Evolutionary conservation across 2,329 filamentous ascomycete genomes (phyloP).

Genomic region (Epichloe aotearoae): DNA sequence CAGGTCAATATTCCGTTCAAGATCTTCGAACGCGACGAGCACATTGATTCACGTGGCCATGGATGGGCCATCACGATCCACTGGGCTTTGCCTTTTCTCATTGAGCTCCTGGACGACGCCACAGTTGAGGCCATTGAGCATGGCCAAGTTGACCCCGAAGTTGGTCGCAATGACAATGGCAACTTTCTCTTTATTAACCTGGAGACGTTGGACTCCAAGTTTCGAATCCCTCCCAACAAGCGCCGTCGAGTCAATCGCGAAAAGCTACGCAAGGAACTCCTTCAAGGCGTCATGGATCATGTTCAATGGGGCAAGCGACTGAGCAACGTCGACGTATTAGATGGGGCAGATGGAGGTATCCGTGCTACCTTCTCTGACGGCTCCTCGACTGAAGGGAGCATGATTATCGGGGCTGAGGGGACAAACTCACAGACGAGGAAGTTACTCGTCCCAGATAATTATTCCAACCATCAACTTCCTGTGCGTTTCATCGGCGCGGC

Average conservation of each 20-base stretch:
- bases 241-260: conserved; percentile 24
- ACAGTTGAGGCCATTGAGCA: conserved; percentile 13
- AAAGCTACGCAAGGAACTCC: conserved; percentile 19
- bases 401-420: conserved; percentile 29
- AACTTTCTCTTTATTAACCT: conserved; percentile 29
- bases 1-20: conserved; percentile 19
- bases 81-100: conserved; percentile 33
- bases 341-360: conserved; percentile 12
- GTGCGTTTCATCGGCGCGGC: conserved; percentile 25
- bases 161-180: conserved; percentile 25
- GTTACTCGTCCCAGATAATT: conserved; percentile 18
- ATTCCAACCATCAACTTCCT: conserved; percentile 21
- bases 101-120: conserved; percentile 12
- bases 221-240: conserved; percentile 24
- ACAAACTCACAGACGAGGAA: conserved; percentile 23
- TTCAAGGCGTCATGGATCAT: conserved; percentile 14
- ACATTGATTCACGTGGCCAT: conserved; percentile 20
- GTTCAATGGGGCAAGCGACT: conserved; percentile 22
- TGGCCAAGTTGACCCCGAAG: conserved; percentile 20
- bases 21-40: conserved; percentile 18
- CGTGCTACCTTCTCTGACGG: conserved; percentile 20
- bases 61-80: conserved; percentile 50
- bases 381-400: conserved; percentile 16
- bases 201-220: conserved; percentile 22
- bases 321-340: conserved; percentile 11